A percentile compares a stretch with the other conserved stretches of the same genome.
Conservation (phyloP, 371 early-diverging fungal genomes). For the Apophysomyces elegans region DNA sequence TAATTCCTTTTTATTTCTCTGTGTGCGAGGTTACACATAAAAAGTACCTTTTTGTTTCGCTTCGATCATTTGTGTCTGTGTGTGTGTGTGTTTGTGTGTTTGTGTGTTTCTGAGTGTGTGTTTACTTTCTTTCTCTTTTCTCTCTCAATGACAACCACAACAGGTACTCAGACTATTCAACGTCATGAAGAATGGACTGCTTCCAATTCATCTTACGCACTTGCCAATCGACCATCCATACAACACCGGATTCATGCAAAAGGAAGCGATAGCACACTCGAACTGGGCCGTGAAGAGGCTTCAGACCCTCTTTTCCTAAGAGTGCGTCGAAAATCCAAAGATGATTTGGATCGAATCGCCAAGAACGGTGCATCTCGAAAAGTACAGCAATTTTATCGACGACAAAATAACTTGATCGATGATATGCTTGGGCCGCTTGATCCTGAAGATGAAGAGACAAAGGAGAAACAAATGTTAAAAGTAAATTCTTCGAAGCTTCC, state of each 20-base stretch:
- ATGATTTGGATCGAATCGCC: constrained; percentile 21
- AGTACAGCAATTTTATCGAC: constrained; percentile 72
- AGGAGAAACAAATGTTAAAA: constrained; percentile 51
- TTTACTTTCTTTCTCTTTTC: constrained; percentile 11
- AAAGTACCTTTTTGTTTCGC: too few species aligned
- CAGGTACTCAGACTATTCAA: constrained; percentile 14
- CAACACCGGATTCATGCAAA: constrained; percentile 7
- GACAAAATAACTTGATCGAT: constrained; percentile 86
- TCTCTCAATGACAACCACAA: constrained; percentile 9
- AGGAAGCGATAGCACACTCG: constrained; percentile 6
- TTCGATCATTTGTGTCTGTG: too few species aligned
- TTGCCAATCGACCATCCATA: neutral
- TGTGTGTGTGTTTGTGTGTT: too few species aligned
- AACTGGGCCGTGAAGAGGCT: constrained; percentile 6
- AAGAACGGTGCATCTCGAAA: constrained; percentile 25
- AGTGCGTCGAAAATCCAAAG: constrained; percentile 29
- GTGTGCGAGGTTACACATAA: too few species aligned
- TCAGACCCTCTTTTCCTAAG: constrained; percentile 30
- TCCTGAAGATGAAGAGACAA: constrained; percentile 36
- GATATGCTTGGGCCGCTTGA: constrained; percentile 66
- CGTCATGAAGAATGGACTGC: constrained; percentile 3
- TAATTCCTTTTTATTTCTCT: too few species aligned
- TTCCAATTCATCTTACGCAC: neutral
- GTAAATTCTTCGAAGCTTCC: constrained; percentile 31
- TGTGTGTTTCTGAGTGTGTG: too few species aligned